These are phyloP conservation scores for Anthracocystis setariae DNA, from an alignment of 1,284 basidiomycete genomes.

Conservation along the genomic window DNA sequence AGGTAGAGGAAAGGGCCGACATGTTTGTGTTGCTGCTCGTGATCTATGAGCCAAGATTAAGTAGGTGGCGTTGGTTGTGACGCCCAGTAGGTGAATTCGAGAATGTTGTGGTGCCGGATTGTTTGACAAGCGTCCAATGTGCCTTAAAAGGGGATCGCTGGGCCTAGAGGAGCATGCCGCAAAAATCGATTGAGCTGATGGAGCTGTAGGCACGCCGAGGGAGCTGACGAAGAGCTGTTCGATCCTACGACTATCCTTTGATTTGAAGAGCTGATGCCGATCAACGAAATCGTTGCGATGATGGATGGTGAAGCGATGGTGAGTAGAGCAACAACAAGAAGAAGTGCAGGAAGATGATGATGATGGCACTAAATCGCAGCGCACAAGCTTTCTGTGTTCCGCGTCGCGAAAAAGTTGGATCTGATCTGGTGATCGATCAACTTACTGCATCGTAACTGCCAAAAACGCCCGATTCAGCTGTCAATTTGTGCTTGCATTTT, in stretches of 20 bases:
- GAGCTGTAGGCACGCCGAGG: too few relatives aligned
- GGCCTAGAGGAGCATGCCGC: constrained; percentile 18
- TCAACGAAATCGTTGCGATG: constrained; percentile 8
- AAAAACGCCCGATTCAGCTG: constrained; percentile 2
- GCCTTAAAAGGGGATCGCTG: background rate
- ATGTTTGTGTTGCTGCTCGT: constrained; percentile 7
- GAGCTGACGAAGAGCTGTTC: background rate
- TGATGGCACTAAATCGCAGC: too few relatives aligned
- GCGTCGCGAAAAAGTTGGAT: constrained; percentile 29
- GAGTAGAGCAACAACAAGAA: constrained; percentile 16
- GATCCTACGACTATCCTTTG: constrained; percentile 1
- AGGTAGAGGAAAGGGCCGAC: constrained; percentile 26
- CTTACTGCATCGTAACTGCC: background rate
- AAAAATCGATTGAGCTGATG: too few relatives aligned
- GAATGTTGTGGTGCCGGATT: too few relatives aligned
- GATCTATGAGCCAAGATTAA: too few relatives aligned
- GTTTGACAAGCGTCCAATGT: background rate
- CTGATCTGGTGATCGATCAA: constrained; percentile 27
- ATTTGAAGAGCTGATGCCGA: background rate
- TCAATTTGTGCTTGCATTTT: constrained; percentile 6
- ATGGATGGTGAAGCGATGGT: background rate
- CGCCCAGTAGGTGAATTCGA: too few relatives aligned
- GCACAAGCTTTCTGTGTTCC: constrained; percentile 3
- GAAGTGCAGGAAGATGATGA: constrained; percentile 6
- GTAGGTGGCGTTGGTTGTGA: too few relatives aligned